Evolutionary conservation across 2,329 filamentous ascomycete species (phyloP), one percentile per base, ranked within the genome.

Genomic region (Coniochaeta sp.): DNA sequence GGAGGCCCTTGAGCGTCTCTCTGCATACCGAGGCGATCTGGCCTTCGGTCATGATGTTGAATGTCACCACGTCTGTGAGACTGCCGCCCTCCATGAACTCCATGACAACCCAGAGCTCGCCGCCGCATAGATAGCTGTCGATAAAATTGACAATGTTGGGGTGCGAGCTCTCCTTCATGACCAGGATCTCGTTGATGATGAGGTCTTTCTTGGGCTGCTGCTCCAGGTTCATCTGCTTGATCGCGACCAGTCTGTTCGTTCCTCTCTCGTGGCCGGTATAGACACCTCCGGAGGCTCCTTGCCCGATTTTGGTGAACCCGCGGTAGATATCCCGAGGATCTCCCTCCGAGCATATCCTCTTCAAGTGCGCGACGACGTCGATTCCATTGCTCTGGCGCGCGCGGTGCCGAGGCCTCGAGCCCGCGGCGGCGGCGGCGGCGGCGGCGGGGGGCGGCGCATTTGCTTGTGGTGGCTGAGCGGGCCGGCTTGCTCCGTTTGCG

Each of bases 81-180:
- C 92, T 97, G 64, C 95, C 95, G 62, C 95, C 95, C 74, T 99
- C 93, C 95, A 99, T 99, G 70, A 93, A 99, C 76, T 99, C 95
- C 95, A 99, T 99, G 36, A 98, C 91, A 1, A 99, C 95, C 95
- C 95, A 99, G 32, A 99, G 79, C 73, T 98, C 95, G 50, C 93
- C 90, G 14, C 86, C 84, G 61, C 93, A 89, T 12, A 99, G 81
- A 73, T 93, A 98, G 73, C 93, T 97, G 78, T 98, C 95, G 77
- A 98, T 93, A 75, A 98, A 99, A 75, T 99, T 99, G 76, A 99
- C 95, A 75, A 99, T 96, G 72, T 98, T 98, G 69, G 92, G 93
- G 72, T 99, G 95, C 61, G 91, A 95, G 80, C 93, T 97, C 70
- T 98, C 95, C 78, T 96, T 96, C 95, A 99, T 99, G 61, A 99